Base-by-base conservation (phyloP, 2,329 filamentous ascomycete species). In the Claviceps sp. region DNA sequence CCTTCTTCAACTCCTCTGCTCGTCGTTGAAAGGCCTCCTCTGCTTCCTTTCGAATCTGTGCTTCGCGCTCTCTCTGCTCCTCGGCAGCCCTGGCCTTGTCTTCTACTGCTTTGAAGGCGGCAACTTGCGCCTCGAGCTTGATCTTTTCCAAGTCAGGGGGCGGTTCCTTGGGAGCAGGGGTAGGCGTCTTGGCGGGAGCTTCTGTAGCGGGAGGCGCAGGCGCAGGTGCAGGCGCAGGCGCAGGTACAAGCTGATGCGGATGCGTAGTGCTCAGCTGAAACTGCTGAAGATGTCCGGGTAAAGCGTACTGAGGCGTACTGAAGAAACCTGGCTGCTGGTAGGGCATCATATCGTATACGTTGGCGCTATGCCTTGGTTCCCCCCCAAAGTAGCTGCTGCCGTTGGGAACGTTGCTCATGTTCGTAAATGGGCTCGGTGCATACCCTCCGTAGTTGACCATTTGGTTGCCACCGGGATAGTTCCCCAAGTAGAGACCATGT, bases 91-190 rank as follows among this genome's bases (percentile, higher is more conserved):
- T 74, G 54, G 67, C 69, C 55, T 65, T 68, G 34, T 70, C 72
- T 52, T 74, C 66, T 34, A 70, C 70, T 4, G 65, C 67, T 55
- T 78, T 72, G 44, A 78, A 70, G 9, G 68, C 66, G 13, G 73
- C 71, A 16, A 86, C 65, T 58, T 84, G 75, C 55, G 78, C 74
- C 55, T 83, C 75, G 52, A 84, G 74, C n/a, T 71, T 71, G 55
- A 84, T 70, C 59, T 80, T 80, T 52, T 84, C 77, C 1, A 76
- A 72, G 50, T 84, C 77, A 34, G 62, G 61, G 13, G 64, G 63
- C 14, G 67, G 66, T 53, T 70, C 69, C 58, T 70, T 66, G 1
- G 69, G 66, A 2, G 72, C 70, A 5, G 73, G 72, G 2, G 56
- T 56, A 8, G 54, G 5, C 13, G 54, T 20, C 38, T 55, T 61